Conservation (phyloP, 306 rosid species). For the Vigna radiata region DNA sequence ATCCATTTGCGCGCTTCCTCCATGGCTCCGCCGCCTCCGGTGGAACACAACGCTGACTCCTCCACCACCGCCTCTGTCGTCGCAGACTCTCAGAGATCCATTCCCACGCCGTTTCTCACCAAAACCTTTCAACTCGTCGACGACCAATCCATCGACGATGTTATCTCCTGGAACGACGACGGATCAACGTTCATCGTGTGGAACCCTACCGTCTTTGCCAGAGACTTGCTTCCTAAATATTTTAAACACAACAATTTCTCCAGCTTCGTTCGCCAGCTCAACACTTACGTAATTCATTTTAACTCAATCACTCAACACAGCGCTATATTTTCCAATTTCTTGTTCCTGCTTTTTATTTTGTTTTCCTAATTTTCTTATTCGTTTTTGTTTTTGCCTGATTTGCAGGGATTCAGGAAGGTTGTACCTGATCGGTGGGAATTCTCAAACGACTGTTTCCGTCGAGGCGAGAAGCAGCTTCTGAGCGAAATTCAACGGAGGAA, state of each 20-base stretch:
- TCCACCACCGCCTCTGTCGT: conserved; percentile 26
- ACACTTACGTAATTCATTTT: conserved; percentile 72
- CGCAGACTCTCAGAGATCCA: conserved; percentile 57
- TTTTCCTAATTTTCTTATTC: background rate
- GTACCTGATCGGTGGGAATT: conserved; percentile 97
- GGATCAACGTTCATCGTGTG: conserved; percentile 94
- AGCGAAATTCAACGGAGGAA: conserved; percentile 86
- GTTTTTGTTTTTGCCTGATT: background rate
- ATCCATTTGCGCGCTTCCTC: background rate
- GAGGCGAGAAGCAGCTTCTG: conserved; percentile 71
- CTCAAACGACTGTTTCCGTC: conserved; percentile 74
- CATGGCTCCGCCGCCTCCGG: conserved; percentile 62
- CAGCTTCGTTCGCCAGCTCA: conserved; percentile 93
- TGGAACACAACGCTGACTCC: conserved; percentile 52
- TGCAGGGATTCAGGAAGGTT: conserved; percentile 83
- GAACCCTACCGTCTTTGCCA: conserved; percentile 89
- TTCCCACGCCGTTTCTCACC: conserved; percentile 85
- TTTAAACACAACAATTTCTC: conserved; percentile 96
- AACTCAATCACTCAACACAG: background rate
- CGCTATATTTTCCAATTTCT: background rate
- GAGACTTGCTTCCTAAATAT: conserved; percentile 82
- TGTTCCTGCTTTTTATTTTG: no score
- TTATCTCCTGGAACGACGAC: conserved; percentile 88
- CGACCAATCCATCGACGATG: conserved; percentile 72
- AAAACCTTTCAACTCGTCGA: conserved; percentile 84